Evolutionary conservation across 495 filamentous ascomycete species (phyloP).

Genomic region (Penicillium daleae): DNA sequence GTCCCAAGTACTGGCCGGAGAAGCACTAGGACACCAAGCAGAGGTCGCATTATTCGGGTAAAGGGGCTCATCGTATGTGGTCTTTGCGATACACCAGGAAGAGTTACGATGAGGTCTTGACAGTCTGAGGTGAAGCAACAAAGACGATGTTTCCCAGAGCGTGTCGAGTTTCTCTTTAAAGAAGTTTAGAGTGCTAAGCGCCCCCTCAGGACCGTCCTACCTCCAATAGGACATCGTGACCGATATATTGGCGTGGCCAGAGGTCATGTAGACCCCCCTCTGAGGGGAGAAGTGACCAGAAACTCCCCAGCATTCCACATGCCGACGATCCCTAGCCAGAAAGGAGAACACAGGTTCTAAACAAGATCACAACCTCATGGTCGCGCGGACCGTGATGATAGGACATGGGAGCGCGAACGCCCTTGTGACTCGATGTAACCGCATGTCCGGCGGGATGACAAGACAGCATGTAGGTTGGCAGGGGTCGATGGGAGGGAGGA

Average conservation of each 20-base stretch:
- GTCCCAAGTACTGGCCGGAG: conserved; percentile 11
- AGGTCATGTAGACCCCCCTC: conserved; percentile 14
- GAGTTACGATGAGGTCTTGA: not conserved
- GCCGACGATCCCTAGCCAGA: conserved; percentile 23
- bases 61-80: not conserved
- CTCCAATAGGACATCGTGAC: conserved; percentile 4
- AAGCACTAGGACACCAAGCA: conserved; percentile 24
- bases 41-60: conserved; percentile 1
- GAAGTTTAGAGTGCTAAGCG: not conserved
- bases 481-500: not conserved
- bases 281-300: conserved; percentile 10
- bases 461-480: not conserved
- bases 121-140: not conserved
- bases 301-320: conserved; percentile 26
- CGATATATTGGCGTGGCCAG: conserved; percentile 9
- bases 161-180: not conserved
- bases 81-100: not conserved
- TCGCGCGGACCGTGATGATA: conserved; percentile 15
- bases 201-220: not conserved
- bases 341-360: conserved; percentile 11
- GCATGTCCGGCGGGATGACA: conserved; percentile 15
- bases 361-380: conserved; percentile 23
- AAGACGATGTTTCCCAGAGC: not conserved
- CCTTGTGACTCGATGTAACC: conserved; percentile 31
- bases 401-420: conserved; percentile 5